phyloP scores from a whole-genome alignment of 148 eudicot species.

The Pouteria glomerata region DNA sequence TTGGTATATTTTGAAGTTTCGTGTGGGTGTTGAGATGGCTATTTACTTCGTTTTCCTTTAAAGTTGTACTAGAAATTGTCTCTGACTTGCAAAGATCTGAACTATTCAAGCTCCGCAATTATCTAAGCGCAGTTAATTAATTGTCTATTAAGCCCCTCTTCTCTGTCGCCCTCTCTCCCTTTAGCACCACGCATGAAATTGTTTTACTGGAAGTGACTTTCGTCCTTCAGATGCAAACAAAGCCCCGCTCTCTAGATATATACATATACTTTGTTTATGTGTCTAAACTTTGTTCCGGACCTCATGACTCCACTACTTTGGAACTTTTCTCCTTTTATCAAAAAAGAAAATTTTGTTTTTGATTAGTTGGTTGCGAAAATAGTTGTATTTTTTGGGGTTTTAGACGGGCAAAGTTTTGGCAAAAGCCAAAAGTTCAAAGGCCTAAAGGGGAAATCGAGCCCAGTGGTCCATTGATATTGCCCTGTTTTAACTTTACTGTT shows the following conservation, averaged over 20 bases:
- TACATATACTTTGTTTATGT: too few relatives aligned
- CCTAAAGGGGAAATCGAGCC: background rate
- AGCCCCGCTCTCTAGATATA: too few relatives aligned
- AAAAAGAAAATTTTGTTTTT: background rate
- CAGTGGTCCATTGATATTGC: too few relatives aligned
- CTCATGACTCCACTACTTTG: background rate
- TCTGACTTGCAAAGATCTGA: background rate
- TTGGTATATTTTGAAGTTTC: background rate
- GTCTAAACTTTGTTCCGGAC: too few relatives aligned
- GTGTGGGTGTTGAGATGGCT: background rate
- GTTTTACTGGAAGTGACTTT: too few relatives aligned
- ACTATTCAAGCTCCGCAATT: background rate
- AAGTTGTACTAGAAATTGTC: background rate
- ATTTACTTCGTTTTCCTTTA: background rate
- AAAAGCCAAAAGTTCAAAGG: background rate
- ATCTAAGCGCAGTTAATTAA: background rate
- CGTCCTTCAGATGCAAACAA: too few relatives aligned
- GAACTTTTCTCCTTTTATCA: background rate
- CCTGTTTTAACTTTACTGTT: too few relatives aligned
- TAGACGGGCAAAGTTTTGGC: background rate
- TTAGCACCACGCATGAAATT: too few relatives aligned
- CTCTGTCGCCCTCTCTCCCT: too few relatives aligned
- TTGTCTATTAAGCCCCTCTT: too few relatives aligned
- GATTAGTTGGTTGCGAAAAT: background rate
- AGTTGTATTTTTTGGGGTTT: too few relatives aligned